Evolutionary conservation across 495 filamentous ascomycete species (phyloP).

Genomic region (Daldinia concentrica): DNA sequence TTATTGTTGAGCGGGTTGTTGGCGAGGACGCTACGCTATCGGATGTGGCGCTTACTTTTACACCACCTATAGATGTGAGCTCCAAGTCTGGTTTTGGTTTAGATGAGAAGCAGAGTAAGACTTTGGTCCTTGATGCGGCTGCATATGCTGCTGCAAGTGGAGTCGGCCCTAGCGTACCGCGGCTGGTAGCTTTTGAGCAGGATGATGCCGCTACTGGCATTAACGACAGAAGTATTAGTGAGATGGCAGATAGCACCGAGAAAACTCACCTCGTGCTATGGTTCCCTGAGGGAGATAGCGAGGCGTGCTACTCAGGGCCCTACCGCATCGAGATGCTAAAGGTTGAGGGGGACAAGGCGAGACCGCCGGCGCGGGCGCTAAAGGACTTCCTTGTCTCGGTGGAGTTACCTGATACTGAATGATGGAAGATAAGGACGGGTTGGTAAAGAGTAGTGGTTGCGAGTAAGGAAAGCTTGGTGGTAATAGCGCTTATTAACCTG

Average conservation of each 20-base stretch:
- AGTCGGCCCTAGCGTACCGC: background rate
- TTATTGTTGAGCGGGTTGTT: constrained; percentile 40
- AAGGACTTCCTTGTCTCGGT: constrained; percentile 23
- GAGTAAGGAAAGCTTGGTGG: background rate
- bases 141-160: background rate
- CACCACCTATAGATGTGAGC: rapidly evolving
- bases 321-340: constrained; percentile 44
- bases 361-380: constrained; percentile 33
- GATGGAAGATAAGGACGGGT: background rate
- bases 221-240: background rate
- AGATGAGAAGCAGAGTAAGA: background rate
- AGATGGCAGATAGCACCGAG: background rate
- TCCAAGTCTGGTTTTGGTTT: background rate
- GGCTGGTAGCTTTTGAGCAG: background rate
- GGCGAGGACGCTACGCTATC: background rate
- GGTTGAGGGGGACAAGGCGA: constrained; percentile 46
- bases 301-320: constrained; percentile 27
- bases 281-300: constrained; percentile 2
- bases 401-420: background rate
- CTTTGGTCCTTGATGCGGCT: background rate
- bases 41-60: background rate
- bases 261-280: constrained; percentile 1
- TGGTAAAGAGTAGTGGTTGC: no score
- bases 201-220: background rate
- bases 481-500: background rate